phyloP scores from a whole-genome alignment of 345 rosid species.

The Camelina neglecta region DNA sequence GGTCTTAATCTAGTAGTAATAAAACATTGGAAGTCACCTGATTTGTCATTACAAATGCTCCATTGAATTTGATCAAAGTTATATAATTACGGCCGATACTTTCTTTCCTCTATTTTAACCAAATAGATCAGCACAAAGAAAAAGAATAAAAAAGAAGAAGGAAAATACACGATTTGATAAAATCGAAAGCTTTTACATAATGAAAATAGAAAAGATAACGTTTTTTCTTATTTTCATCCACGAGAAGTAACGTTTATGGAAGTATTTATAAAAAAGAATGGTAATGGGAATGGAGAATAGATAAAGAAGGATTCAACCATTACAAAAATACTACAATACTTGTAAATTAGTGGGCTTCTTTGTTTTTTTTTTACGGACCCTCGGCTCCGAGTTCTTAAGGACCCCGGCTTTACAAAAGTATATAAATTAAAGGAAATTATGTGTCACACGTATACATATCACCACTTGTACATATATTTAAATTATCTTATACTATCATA shows the following conservation, averaged over 20 bases:
- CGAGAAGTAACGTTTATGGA: too few relatives aligned
- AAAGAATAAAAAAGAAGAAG: background rate
- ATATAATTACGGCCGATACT: background rate
- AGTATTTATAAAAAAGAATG: too few relatives aligned
- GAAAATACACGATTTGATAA: background rate
- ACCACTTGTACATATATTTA: background rate
- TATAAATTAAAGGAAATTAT: background rate
- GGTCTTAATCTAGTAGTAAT: too few relatives aligned
- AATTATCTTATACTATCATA: too few relatives aligned
- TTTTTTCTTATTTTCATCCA: background rate
- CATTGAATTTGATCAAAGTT: background rate
- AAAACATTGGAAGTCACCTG: background rate
- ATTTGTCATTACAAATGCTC: background rate
- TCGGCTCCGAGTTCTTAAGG: background rate
- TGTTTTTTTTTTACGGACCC: background rate
- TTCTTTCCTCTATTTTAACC: background rate
- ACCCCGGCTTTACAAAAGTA: background rate
- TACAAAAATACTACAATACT: background rate
- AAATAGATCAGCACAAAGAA: background rate
- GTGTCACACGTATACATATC: conserved; percentile 1
- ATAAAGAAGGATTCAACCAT: background rate
- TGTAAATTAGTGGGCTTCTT: background rate
- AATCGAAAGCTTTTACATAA: background rate
- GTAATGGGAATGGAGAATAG: too few relatives aligned
- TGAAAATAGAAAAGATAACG: background rate